Percentiles rank a stretch among this genome's conserved stretches.
phyloP scores from a whole-genome alignment of 2,329 filamentous ascomycete species.

The Botryotinia convoluta region DNA sequence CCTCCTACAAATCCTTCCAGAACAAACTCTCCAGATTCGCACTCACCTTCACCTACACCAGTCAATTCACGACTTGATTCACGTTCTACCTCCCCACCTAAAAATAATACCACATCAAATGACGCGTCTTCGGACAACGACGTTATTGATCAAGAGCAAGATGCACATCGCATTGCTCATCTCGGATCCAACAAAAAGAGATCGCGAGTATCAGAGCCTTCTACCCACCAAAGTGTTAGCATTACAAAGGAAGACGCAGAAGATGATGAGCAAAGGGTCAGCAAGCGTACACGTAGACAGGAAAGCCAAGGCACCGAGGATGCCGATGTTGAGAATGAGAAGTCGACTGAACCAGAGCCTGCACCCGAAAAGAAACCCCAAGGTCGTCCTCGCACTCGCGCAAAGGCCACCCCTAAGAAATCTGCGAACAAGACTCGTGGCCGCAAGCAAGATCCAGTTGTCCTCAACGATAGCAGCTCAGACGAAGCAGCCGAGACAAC shows the following conservation, averaged over 20 bases:
- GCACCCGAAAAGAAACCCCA: neutral
- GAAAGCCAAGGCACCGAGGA: neutral
- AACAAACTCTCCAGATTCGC: conserved; percentile 9
- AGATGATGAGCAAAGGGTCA: neutral
- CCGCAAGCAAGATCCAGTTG: conserved; percentile 9
- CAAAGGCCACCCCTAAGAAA: neutral
- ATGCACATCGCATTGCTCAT: neutral
- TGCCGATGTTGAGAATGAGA: neutral
- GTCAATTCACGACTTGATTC: conserved; percentile 17
- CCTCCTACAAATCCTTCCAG: neutral
- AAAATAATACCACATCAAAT: neutral
- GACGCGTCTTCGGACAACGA: conserved; percentile 18
- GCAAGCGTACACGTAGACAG: conserved; percentile 15
- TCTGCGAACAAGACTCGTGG: neutral
- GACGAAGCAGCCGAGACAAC: conserved; percentile 6
- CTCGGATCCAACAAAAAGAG: conserved; percentile 14
- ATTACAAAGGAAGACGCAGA: neutral
- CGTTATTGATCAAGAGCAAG: neutral
- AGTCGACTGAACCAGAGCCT: conserved; percentile 6
- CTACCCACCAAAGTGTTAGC: neutral
- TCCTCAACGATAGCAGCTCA: neutral
- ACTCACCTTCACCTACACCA: conserved; percentile 17
- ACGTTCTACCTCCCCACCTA: conserved; percentile 14
- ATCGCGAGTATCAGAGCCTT: conserved; percentile 8
- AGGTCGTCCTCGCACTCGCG: neutral